Conservation (phyloP, 1,139 yeast genomes). For the Zygosaccharomyces pseudobailii region DNA sequence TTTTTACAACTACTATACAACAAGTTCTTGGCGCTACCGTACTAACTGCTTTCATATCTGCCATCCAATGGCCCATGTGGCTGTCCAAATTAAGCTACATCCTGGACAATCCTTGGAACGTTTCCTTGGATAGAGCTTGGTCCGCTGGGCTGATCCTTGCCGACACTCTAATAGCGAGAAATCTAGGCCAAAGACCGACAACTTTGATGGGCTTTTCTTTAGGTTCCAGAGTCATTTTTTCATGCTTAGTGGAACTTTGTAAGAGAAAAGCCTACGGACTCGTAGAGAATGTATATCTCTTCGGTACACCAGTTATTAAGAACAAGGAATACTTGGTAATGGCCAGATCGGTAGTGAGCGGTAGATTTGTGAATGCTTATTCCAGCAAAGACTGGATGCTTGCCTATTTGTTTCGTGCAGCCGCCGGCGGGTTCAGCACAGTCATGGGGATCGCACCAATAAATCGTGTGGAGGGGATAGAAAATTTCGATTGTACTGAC, state of each 20-base stretch:
- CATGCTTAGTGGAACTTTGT: constrained; percentile 84
- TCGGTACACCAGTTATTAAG: constrained; percentile 86
- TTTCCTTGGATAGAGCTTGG: constrained; percentile 96
- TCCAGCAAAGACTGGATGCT: constrained; percentile 94
- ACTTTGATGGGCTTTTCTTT: constrained; percentile 91
- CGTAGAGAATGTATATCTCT: constrained; percentile 79
- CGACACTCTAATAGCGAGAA: constrained; percentile 80
- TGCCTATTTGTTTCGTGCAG: constrained; percentile 92
- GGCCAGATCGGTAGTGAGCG: constrained; percentile 86
- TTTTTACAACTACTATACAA: constrained; percentile 86
- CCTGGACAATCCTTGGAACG: constrained; percentile 97
- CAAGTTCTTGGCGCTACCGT: constrained; percentile 92
- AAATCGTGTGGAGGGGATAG: constrained; percentile 58
- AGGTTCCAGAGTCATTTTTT: constrained; percentile 89
- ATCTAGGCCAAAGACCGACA: constrained; percentile 87
- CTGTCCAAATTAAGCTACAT: constrained; percentile 83
- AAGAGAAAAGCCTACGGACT: constrained; percentile 83
- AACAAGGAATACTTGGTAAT: constrained; percentile 71
- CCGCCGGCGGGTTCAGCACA: constrained; percentile 86
- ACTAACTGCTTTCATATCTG: constrained; percentile 90
- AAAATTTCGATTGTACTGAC: constrained; percentile 83
- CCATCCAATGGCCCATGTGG: constrained; percentile 89
- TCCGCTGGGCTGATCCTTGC: constrained; percentile 89
- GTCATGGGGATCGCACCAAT: constrained; percentile 88
- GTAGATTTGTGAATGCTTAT: constrained; percentile 84